A percentile compares a stretch with the other conserved stretches of the same genome.
Evolutionary conservation across 345 rosid species (phyloP).

Genomic region (Lepidium aucheri): DNA sequence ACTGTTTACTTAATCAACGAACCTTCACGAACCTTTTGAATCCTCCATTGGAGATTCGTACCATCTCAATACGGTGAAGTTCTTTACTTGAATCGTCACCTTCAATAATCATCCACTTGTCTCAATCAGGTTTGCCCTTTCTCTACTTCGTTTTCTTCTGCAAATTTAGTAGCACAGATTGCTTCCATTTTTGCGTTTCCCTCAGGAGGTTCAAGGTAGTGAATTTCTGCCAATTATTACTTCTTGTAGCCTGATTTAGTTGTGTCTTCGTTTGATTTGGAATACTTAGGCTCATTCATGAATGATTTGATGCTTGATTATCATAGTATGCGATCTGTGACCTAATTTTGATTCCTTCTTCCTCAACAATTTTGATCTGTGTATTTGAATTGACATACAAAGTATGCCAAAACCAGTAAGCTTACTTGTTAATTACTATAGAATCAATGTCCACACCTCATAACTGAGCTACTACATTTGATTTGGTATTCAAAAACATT

Average conservation of each 20-base stretch:
- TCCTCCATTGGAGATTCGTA: constrained; percentile 3
- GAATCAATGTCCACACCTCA: not conserved
- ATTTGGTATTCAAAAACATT: not conserved
- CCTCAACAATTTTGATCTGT: not conserved
- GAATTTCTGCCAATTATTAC: not conserved
- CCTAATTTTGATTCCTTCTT: not conserved
- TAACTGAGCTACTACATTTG: not conserved
- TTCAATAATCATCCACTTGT: not conserved
- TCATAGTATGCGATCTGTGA: not conserved
- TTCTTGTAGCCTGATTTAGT: not conserved
- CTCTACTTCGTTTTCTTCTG: not conserved
- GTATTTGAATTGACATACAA: not conserved
- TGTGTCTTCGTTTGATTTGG: not conserved
- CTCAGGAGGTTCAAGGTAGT: not conserved
- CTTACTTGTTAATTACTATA: not conserved
- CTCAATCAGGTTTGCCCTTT: constrained; percentile 19
- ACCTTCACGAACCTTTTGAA: not conserved
- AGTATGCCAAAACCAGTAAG: not conserved
- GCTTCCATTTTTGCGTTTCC: not conserved
- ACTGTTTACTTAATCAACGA: not conserved
- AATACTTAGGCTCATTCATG: not conserved
- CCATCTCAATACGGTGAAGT: constrained; percentile 1
- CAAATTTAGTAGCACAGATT: not conserved
- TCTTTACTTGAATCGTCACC: constrained; percentile 12
- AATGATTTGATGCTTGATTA: constrained; percentile 5